These are phyloP conservation scores for Acanthamoeba royreba DNA, from an alignment of 208 protist species.

Conservation along the genomic window DNA sequence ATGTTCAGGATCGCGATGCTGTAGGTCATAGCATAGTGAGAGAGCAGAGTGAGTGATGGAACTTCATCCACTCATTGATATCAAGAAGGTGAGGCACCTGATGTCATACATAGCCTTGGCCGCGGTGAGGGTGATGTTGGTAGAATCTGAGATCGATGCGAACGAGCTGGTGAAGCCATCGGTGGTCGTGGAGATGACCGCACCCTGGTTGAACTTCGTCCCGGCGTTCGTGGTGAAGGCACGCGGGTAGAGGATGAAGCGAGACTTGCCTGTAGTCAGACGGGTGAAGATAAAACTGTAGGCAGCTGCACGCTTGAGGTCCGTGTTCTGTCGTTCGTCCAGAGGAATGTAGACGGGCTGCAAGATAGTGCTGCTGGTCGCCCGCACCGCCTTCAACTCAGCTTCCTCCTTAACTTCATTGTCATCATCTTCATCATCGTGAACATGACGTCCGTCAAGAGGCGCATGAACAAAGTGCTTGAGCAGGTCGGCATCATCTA, in stretches of 20 bases:
- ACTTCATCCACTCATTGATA: background rate
- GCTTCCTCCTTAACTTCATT: too few relatives aligned
- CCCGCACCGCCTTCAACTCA: too few relatives aligned
- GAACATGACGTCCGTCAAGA: too few relatives aligned
- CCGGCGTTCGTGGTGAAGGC: background rate
- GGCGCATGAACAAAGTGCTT: too few relatives aligned
- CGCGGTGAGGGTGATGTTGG: conserved; percentile 17
- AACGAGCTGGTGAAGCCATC: background rate
- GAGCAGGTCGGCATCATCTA: too few relatives aligned
- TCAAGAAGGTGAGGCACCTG: background rate
- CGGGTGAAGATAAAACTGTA: conserved; percentile 51
- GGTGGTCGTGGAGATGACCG: background rate
- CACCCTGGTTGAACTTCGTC: background rate
- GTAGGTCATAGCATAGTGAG: background rate
- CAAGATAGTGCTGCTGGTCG: too few relatives aligned
- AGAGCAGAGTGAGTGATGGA: background rate
- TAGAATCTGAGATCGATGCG: background rate
- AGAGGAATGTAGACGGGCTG: conserved; percentile 27
- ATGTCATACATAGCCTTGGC: conserved; percentile 58
- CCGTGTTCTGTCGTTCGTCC: background rate
- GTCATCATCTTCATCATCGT: too few relatives aligned
- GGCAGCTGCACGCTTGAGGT: conserved; percentile 3
- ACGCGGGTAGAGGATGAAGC: conserved; percentile 48
- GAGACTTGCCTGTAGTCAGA: background rate
- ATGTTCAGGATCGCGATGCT: conserved; percentile 52